These are phyloP conservation scores for Fraxinus sp. DNA, from an alignment of 305 asterid species.

Conservation along the genomic window DNA sequence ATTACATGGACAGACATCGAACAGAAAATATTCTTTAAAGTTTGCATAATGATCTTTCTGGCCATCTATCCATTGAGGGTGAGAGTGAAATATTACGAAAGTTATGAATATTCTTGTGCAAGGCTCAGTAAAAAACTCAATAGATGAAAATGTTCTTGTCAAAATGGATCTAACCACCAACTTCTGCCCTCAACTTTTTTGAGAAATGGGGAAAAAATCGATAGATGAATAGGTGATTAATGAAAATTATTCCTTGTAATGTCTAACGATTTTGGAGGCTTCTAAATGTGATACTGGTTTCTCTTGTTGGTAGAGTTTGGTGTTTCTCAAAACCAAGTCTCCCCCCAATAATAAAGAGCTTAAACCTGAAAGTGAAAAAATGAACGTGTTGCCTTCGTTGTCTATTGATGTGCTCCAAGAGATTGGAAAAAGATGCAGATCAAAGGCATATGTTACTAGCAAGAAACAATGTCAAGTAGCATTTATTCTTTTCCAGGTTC, in stretches of 20 bases:
- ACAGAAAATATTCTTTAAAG: neutral
- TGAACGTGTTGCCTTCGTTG: constrained; percentile 51
- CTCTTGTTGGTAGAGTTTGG: constrained; percentile 41
- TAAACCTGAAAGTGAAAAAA: constrained; percentile 60
- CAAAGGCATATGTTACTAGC: constrained; percentile 51
- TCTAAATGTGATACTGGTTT: neutral
- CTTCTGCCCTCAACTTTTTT: neutral
- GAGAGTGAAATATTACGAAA: neutral
- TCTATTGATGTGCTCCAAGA: constrained; percentile 75
- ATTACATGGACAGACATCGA: neutral
- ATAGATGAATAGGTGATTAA: neutral
- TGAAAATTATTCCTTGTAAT: neutral
- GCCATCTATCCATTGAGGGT: neutral
- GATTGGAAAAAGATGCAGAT: constrained; percentile 81
- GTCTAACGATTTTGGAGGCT: neutral
- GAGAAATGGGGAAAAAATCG: constrained; percentile 1
- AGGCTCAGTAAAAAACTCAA: neutral
- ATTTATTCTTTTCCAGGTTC: neutral
- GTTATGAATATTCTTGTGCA: neutral
- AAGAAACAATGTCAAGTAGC: neutral
- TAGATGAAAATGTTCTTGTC: neutral
- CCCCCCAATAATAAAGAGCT: constrained; percentile 41
- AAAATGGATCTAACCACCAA: neutral
- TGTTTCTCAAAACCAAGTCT: constrained; percentile 38
- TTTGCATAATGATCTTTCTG: neutral